Conservation (phyloP, 768 basidiomycete species). For the Phylloporus sp. region DNA sequence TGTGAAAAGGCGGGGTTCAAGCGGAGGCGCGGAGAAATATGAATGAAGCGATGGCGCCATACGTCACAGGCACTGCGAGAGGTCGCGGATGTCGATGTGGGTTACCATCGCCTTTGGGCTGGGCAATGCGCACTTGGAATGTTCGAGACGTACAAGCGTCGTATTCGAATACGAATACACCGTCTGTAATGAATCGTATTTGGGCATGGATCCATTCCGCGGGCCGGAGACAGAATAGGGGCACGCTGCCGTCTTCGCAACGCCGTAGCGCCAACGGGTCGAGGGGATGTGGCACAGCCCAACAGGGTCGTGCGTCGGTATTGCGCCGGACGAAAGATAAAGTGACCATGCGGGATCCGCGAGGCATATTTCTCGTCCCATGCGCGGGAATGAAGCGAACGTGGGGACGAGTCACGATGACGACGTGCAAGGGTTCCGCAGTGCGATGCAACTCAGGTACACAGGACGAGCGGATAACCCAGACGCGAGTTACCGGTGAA, state of each 20-base stretch:
- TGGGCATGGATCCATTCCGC: background rate
- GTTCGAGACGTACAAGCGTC: background rate
- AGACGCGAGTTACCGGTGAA: slow-evolving; percentile 2
- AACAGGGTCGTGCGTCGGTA: slow-evolving; percentile 15
- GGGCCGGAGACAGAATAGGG: background rate
- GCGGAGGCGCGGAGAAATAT: slow-evolving; percentile 23
- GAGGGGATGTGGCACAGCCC: slow-evolving; percentile 17
- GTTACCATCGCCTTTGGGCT: background rate
- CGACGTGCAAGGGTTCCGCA: slow-evolving; percentile 13
- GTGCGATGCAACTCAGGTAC: slow-evolving; percentile 23
- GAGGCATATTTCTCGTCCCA: slow-evolving; percentile 18
- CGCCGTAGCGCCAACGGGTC: slow-evolving; percentile 13
- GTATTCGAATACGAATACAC: too few species aligned
- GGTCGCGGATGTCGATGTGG: slow-evolving; percentile 26
- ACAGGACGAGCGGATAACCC: slow-evolving; percentile 10
- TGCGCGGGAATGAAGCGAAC: slow-evolving; percentile 30
- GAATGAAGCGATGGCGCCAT: slow-evolving; percentile 5
- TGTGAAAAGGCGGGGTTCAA: slow-evolving; percentile 26
- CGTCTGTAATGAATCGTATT: background rate
- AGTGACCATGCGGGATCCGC: slow-evolving; percentile 28
- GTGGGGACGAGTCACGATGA: slow-evolving; percentile 22
- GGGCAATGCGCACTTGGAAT: slow-evolving; percentile 4
- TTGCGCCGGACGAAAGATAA: slow-evolving; percentile 14
- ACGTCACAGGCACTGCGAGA: slow-evolving; percentile 35
- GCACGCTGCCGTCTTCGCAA: background rate